Conservation (phyloP, 306 rosid genomes). For the Prunus kanzakura region DNA sequence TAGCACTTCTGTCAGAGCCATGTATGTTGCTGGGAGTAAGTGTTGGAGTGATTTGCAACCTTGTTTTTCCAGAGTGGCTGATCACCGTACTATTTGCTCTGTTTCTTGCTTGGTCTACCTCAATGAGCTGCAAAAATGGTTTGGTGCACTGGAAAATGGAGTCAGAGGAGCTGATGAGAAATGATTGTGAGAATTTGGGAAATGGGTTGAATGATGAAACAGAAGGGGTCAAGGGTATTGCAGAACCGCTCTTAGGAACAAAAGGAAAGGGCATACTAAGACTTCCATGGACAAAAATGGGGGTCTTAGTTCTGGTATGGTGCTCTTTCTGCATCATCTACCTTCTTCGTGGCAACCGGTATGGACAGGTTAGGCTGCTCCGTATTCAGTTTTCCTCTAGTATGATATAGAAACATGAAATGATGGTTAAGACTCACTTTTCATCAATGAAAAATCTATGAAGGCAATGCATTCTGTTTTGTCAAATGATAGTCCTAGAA, state of each 20-base stretch:
- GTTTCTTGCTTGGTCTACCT: slow-evolving; percentile 84
- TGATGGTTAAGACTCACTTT: too few species aligned
- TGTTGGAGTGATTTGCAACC: slow-evolving; percentile 78
- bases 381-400: too few species aligned
- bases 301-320: slow-evolving; percentile 65
- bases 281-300: slow-evolving; percentile 68
- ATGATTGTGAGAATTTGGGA: slow-evolving; percentile 34
- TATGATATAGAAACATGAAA: too few species aligned
- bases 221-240: slow-evolving; percentile 16
- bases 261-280: slow-evolving; percentile 22
- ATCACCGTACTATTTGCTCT: slow-evolving; percentile 60
- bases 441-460: too few species aligned
- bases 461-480: too few species aligned
- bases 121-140: slow-evolving; percentile 65
- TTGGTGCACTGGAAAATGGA: slow-evolving; percentile 57
- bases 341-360: slow-evolving; percentile 72
- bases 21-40: slow-evolving; percentile 83
- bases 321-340: slow-evolving; percentile 63
- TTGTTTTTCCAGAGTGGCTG: slow-evolving; percentile 83
- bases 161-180: slow-evolving; percentile 37
- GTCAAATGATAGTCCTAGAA: too few species aligned
- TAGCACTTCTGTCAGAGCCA: slow-evolving; percentile 75
- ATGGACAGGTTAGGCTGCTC: slow-evolving; percentile 49
- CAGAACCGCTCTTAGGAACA: slow-evolving; percentile 47
- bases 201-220: slow-evolving; percentile 28